Evolutionary conservation across 495 filamentous ascomycete genomes (phyloP).

Genomic region (Aspergillus nidulans): DNA sequence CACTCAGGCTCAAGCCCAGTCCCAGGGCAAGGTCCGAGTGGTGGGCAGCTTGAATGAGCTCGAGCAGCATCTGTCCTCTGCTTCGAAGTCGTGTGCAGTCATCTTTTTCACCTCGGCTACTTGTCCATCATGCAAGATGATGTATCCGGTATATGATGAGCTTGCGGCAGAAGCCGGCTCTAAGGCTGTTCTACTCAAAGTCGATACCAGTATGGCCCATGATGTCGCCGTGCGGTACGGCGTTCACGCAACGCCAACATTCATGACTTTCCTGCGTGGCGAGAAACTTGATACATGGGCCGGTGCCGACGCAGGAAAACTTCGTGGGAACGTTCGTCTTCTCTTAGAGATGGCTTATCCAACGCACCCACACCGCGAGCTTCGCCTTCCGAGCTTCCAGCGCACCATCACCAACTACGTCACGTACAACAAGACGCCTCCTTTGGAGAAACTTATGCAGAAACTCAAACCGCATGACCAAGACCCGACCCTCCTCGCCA

Average conservation of each 20-base stretch:
- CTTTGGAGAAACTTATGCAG: conserved; percentile 74
- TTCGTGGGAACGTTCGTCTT: conserved; percentile 68
- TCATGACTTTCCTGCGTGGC: conserved; percentile 80
- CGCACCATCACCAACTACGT: conserved; percentile 60
- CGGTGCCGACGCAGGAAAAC: conserved; percentile 63
- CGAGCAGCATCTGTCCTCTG: conserved; percentile 52
- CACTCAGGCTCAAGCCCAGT: conserved; percentile 17
- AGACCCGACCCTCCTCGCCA: conserved; percentile 46
- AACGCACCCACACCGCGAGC: conserved; percentile 66
- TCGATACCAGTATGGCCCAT: conserved; percentile 65
- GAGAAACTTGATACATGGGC: conserved; percentile 74
- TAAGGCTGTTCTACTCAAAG: conserved; percentile 73
- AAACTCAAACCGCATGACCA: conserved; percentile 61
- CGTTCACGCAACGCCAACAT: conserved; percentile 79
- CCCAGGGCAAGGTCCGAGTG: conserved; percentile 38
- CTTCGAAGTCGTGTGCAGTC: conserved; percentile 65
- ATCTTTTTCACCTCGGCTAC: conserved; percentile 91
- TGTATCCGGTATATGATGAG: conserved; percentile 80
- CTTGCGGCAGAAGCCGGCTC: conserved; percentile 70
- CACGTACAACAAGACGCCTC: conserved; percentile 73
- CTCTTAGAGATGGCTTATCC: conserved; percentile 75
- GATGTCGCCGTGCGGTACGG: conserved; percentile 63
- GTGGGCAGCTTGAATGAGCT: conserved; percentile 55
- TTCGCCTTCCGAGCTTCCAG: conserved; percentile 66
- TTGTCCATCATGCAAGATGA: conserved; percentile 77